These are phyloP conservation scores for Cladorrhinum samala DNA, from an alignment of 495 filamentous ascomycete species.

Conservation along the genomic window DNA sequence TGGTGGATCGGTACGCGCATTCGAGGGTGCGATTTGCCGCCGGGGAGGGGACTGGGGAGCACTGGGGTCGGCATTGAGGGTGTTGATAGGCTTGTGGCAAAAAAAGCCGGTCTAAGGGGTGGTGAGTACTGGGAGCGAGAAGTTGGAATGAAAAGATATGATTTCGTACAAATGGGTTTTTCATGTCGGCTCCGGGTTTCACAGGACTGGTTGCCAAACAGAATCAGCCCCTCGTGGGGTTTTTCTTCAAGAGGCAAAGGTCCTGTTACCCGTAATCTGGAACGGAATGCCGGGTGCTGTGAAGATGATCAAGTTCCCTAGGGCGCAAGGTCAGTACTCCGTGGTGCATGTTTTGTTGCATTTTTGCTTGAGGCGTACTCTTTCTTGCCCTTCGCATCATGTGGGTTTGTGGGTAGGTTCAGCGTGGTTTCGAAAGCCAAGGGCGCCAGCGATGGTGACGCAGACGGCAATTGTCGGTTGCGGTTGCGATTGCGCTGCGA, in stretches of 20 bases:
- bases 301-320: constrained; percentile 13
- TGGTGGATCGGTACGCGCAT: constrained; percentile 4
- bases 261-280: constrained; percentile 28
- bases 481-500: no score
- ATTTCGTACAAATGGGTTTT: not conserved
- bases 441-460: not conserved
- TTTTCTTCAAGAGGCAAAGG: not conserved
- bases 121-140: not conserved
- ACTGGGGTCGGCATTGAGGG: constrained; percentile 4
- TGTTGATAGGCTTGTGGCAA: constrained; percentile 2
- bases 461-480: no score
- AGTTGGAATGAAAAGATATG: not conserved
- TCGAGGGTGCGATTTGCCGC: not conserved
- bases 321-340: constrained; percentile 2
- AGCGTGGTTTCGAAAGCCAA: not conserved
- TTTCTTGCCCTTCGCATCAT: constrained; percentile 19
- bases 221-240: constrained; percentile 7
- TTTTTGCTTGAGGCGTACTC: constrained; percentile 9
- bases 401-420: constrained; percentile 1
- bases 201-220: constrained; percentile 14
- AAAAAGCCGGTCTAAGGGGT: not conserved
- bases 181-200: constrained; percentile 18
- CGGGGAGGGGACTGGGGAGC: not conserved
- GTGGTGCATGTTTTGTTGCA: not conserved
- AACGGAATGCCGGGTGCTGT: constrained; percentile 19